Evolutionary conservation across 306 rosid genomes (phyloP).

Genomic region (Bauhinia variegata): DNA sequence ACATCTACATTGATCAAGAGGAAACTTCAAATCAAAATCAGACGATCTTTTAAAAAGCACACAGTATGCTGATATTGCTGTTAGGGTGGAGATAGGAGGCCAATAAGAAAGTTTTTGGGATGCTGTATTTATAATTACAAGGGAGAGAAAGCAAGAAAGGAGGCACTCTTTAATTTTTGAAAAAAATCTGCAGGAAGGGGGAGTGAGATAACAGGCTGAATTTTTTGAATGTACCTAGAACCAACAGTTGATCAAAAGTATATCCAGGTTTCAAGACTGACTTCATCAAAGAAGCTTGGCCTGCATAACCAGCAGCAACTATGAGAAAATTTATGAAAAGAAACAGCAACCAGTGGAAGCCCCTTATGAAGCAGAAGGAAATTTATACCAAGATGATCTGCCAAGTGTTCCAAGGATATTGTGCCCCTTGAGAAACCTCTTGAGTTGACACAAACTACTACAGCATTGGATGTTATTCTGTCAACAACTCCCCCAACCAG

Average conservation of each 20-base stretch:
- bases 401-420: conserved; percentile 75
- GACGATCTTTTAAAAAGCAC: no score
- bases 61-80: not conserved
- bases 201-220: not conserved
- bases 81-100: not conserved
- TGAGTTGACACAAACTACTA: conserved; percentile 65
- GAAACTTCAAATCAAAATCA: not conserved
- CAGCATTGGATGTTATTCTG: conserved; percentile 56
- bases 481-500: conserved; percentile 64
- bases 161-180: not conserved
- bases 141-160: not conserved
- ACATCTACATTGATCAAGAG: conserved; percentile 55
- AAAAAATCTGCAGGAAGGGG: not conserved
- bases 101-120: conserved; percentile 7
- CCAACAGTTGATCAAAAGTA: conserved; percentile 78
- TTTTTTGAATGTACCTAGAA: conserved; percentile 61
- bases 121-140: not conserved
- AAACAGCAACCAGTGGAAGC: conserved; percentile 16
- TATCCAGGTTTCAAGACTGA: conserved; percentile 83
- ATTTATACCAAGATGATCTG: conserved; percentile 83
- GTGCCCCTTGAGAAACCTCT: conserved; percentile 73
- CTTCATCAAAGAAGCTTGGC: conserved; percentile 66
- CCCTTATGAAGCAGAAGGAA: conserved; percentile 23
- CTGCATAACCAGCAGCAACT: conserved; percentile 50
- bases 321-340: conserved; percentile 30